These are phyloP conservation scores for Scleroderma bovista DNA, from an alignment of 768 basidiomycete genomes.

Conservation along the genomic window DNA sequence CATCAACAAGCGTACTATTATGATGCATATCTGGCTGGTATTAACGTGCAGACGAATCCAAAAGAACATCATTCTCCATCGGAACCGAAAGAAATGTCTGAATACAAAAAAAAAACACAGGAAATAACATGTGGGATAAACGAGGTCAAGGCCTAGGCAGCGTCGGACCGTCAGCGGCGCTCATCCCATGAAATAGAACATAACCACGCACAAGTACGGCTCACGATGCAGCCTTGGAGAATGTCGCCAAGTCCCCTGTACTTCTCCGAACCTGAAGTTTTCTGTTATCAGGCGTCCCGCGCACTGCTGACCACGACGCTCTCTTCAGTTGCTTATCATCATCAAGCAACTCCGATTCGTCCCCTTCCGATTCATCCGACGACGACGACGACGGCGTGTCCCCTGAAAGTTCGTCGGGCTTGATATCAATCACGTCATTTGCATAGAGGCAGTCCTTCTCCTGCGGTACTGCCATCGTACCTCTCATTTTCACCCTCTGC, in stretches of 20 bases:
- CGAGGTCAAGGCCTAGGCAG: not conserved
- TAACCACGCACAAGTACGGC: not conserved
- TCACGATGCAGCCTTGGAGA: constrained; percentile 61
- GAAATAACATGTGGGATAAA: not conserved
- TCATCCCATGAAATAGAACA: not conserved
- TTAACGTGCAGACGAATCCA: too few species aligned
- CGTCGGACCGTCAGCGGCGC: not conserved
- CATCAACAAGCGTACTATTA: too few species aligned
- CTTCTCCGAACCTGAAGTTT: constrained; percentile 15
- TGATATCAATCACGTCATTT: constrained; percentile 16
- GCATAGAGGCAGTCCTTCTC: constrained; percentile 5
- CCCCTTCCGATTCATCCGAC: constrained; percentile 1
- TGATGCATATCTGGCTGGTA: too few species aligned
- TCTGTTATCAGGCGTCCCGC: constrained; percentile 12
- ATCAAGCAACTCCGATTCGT: not conserved
- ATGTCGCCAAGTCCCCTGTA: constrained; percentile 14
- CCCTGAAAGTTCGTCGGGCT: constrained; percentile 24
- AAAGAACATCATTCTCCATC: too few species aligned
- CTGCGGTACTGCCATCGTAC: constrained; percentile 9
- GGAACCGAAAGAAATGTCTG: not conserved
- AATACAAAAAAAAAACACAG: not conserved
- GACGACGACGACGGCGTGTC: constrained; percentile 3
- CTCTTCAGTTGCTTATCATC: constrained; percentile 11
- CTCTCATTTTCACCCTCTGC: constrained; percentile 43
- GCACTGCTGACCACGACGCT: constrained; percentile 24